Evolutionary conservation across 306 rosid genomes (phyloP).

Genomic region (Malus sylvestris): DNA sequence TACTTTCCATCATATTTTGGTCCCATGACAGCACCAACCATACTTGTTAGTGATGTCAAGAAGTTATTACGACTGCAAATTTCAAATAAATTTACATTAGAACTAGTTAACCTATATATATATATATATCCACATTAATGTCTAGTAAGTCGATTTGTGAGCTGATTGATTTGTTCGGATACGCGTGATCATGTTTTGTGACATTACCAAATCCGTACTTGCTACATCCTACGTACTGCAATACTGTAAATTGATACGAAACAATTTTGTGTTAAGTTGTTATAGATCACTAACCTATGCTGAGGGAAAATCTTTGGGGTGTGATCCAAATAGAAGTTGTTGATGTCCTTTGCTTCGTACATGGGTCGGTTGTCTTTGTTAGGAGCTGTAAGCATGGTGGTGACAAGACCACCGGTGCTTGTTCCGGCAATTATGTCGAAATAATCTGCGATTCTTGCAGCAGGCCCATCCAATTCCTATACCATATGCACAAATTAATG

Average conservation of each 20-base stretch:
- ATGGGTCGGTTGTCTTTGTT: constrained; percentile 23
- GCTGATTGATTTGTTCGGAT: too few species aligned
- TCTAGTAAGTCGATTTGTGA: too few species aligned
- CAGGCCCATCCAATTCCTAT: constrained; percentile 28
- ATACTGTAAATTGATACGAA: neutral
- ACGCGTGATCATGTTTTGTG: neutral
- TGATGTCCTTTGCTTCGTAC: constrained; percentile 19
- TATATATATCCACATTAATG: too few species aligned
- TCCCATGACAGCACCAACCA: constrained; percentile 13
- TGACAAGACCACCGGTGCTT: constrained; percentile 33
- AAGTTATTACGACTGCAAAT: neutral
- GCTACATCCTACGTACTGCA: neutral
- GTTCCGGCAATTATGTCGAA: constrained; percentile 39
- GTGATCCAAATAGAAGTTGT: constrained; percentile 13
- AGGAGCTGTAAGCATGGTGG: constrained; percentile 35
- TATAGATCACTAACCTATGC: constrained; percentile 1
- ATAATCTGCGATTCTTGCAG: constrained; percentile 33
- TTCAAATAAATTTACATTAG: neutral
- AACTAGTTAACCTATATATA: neutral
- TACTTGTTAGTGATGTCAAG: neutral
- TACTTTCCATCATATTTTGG: constrained; percentile 42
- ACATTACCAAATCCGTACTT: neutral
- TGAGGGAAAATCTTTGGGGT: constrained; percentile 20
- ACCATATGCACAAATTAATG: neutral
- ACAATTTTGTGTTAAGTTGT: neutral